Evolutionary conservation across 2,329 filamentous ascomycete species (phyloP), one percentile per base, ranked within the genome.

Genomic region (Knufia petricola): DNA sequence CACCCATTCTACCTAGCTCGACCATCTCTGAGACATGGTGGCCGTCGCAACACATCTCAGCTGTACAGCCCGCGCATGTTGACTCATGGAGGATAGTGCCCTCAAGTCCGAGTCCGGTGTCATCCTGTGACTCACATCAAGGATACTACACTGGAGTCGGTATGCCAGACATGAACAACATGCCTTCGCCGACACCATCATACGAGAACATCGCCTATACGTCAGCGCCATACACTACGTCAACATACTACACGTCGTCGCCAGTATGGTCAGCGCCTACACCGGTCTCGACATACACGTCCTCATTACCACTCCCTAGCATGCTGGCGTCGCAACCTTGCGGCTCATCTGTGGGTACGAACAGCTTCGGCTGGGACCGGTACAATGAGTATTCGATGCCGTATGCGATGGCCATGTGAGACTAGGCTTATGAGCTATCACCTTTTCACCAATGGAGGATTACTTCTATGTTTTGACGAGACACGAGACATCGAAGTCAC

Each of bases 81-180:
- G 88, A 96, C 53, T 77, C 86, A 49, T 96, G 90, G 90, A 87
- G 84, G 66, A 81, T 95, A 58, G 74, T 95, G 48, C 85, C 89
- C 40, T 95, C 90, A 48, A 95, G 87, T 61, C 86, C 88, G 45
- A 87, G 82, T 65, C 79, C 86, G 46, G 80, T 84, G 34, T 82
- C 85, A 28, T 84, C 83, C 48, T 76, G 76, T 63, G 87, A 92
- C 63, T 82, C 81, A 47, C 75, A 78, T 60, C 76, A 80, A 50
- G 77, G 81, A 45, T 78, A 90, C 65, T 95, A 89, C 89, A 78
- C 83, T 53, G 82, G 77, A 63, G 82, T 94, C 73, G 76, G 75
- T 61, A 74, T 94, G 70, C 79, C 76, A 64, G 83, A 89, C 52
- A 75, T 84, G 23, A 70, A 76, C 47, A 80, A 85, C 59, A 70